Evolutionary conservation across 768 basidiomycete genomes (phyloP), one percentile per base, ranked within the genome.

Genomic region (Kwoniella newhampshirensis): DNA sequence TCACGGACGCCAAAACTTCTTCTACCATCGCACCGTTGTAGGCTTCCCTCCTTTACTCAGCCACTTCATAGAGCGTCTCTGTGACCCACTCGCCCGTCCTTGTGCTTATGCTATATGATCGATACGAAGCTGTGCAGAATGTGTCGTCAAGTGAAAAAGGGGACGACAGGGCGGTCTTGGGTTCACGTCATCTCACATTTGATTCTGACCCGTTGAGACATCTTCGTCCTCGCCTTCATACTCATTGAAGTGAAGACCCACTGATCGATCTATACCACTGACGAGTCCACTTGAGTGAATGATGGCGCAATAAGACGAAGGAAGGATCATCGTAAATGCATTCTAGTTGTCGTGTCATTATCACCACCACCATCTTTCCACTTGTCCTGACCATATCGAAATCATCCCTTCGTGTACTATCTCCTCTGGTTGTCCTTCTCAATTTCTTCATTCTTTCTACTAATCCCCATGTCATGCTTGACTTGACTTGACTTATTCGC

Each of bases 11-110:
- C 27, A 76, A 76, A 53, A 60, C 71, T 3, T 64, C 68, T 11
- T 70, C 75, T 9, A 66, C 72, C 26, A 74, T 76, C 23, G 68
- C 74, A 3, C 74, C 74, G 1, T 51, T 75, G 32, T 75, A 68
- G 59, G 26, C 25, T 46, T 13, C 13, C 32, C n/a, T n/a, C n/a
- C n/a, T 43, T 43, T 9, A n/a, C n/a, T 37, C 36, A 18, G 8
- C 28, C 36, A 37, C 9, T 9, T n/a, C 36, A 9, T n/a, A 11
- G 45, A 25, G 13, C 45, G 26, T 6, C 27, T 46, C 7, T 46
- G 45, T 27, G 26, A 17, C 30, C 32, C 9, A 3, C 3, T 51
- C 45, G 36, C 23, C 53, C 43, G 8, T 37, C 35, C 35, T 37
- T 50, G 49, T 46, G 21, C 21, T 46, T 28, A 46, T 50, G 40